A percentile compares a stretch with the other conserved stretches of the same genome.
Conservation (phyloP, 2,329 filamentous ascomycete species). For the Berkeleyomyces rouxiae region DNA sequence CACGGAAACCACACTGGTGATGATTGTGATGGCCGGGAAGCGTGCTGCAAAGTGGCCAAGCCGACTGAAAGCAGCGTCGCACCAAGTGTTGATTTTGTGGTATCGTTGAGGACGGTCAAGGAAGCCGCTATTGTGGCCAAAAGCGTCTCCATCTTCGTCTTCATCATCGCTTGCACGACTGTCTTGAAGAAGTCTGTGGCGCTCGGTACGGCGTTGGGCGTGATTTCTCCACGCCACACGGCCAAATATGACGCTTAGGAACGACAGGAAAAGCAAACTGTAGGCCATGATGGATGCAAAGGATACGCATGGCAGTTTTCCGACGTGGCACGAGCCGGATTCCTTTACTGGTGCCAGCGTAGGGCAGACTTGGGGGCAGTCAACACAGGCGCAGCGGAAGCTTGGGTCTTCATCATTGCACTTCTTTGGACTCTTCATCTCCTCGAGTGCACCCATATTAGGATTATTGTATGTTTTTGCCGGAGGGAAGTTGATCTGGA, state of each 20-base stretch:
- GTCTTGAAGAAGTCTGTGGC: conserved; percentile 76
- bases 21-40: conserved; percentile 74
- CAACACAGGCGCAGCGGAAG: conserved; percentile 84
- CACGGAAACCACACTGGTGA: conserved; percentile 56
- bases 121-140: conserved; percentile 54
- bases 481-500: conserved; percentile 86
- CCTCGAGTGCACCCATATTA: conserved; percentile 48
- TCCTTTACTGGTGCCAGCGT: conserved; percentile 60
- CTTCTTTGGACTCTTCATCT: conserved; percentile 53
- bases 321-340: conserved; percentile 60
- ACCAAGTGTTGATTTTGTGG: conserved; percentile 71
- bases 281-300: conserved; percentile 86
- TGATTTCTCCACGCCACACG: conserved; percentile 63
- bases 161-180: conserved; percentile 76
- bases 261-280: conserved; percentile 50
- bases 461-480: conserved; percentile 29
- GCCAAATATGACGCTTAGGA: conserved; percentile 50
- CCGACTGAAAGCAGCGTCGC: conserved; percentile 62
- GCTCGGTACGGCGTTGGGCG: conserved; percentile 57
- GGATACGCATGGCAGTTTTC: conserved; percentile 77
- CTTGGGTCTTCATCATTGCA: conserved; percentile 80
- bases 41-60: conserved; percentile 67
- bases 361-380: conserved; percentile 76
- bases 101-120: conserved; percentile 61
- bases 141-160: conserved; percentile 57